Evolutionary conservation across 768 basidiomycete genomes (phyloP), one percentile per base, ranked within the genome.

Genomic region (Hygrophorus russula): DNA sequence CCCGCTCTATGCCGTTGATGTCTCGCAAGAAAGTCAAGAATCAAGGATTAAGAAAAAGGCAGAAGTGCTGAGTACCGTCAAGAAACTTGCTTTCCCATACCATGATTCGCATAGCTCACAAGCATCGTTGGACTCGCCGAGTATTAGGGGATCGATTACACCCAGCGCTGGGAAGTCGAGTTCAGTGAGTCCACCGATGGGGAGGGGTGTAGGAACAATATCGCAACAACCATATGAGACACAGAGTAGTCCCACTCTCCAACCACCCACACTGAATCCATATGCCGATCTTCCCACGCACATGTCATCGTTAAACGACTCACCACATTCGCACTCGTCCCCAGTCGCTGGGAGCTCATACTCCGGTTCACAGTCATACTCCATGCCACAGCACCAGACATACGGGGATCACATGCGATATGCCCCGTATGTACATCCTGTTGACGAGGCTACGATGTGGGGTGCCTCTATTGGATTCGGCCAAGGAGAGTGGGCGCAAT

Each of bases 51-150:
- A 73, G 57, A 69, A 72, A 54, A 77, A 80, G 48, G 67, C 67
- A 9, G 69, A 72, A 48, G 73, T 86, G 17, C 61, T 87, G 38
- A 65, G 76, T 42, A 69, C 75, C 17, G 84, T 87, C 33, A 72
- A 80, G 46, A 82, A 82, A 47, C 71, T 88, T 15, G 82, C 83
- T 19, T 86, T 87, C 60, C 84, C 84, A n/a, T 85, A 81, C 56
- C 81, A 82, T 51, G 81, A 78, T 59, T 76, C 73, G 41, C 77
- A 69, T 13, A 69, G 68, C 61, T 67, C 69, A 51, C 68, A 69
- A 49, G 66, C 68, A 27, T 68, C 58, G 49, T 66, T 57, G 40
- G 70, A 69, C 48, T 76, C 76, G 19, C 73, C 75, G 24, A 63
- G 65, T 54, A 60, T 63, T 8, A 60, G 74, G 19, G 72, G 66